phyloP scores from a whole-genome alignment of 805 yeast genomes.

The Wickerhamiella slavikovae region DNA sequence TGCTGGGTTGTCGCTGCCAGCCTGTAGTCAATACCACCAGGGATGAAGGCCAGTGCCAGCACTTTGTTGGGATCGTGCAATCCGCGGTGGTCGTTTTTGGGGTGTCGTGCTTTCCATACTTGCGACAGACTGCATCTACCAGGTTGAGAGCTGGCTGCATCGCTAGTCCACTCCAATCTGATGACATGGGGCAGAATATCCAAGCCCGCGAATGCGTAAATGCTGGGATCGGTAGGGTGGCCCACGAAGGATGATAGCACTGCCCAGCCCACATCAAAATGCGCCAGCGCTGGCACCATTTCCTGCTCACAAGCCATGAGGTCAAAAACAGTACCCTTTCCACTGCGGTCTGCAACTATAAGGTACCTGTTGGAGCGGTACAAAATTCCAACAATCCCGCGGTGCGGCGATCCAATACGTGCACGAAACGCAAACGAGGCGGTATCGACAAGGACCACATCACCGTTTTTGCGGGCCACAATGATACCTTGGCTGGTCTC shows the following conservation, averaged over 20 bases:
- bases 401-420: no score
- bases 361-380: no score
- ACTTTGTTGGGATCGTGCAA: conserved; percentile 72
- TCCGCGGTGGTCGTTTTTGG: conserved; percentile 58
- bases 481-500: conserved; percentile 5
- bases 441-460: conserved; percentile 8
- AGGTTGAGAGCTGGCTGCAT: conserved; percentile 15
- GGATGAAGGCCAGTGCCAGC: conserved; percentile 30
- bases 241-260: no score
- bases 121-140: no score
- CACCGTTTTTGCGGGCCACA: conserved; percentile 13
- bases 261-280: no score
- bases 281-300: no score
- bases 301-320: no score
- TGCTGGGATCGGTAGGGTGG: conserved; percentile 27
- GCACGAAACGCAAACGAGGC: no score
- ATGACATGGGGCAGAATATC: conserved; percentile 45
- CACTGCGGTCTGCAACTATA: no score
- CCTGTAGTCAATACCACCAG: conserved; percentile 20
- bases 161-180: conserved; percentile 16
- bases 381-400: no score
- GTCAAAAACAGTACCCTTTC: no score
- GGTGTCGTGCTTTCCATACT: conserved; percentile 55
- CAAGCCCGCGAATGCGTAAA: conserved; percentile 72
- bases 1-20: conserved; percentile 48